Base-by-base conservation (phyloP, 306 rosid species). In the Quercus robur region DNA sequence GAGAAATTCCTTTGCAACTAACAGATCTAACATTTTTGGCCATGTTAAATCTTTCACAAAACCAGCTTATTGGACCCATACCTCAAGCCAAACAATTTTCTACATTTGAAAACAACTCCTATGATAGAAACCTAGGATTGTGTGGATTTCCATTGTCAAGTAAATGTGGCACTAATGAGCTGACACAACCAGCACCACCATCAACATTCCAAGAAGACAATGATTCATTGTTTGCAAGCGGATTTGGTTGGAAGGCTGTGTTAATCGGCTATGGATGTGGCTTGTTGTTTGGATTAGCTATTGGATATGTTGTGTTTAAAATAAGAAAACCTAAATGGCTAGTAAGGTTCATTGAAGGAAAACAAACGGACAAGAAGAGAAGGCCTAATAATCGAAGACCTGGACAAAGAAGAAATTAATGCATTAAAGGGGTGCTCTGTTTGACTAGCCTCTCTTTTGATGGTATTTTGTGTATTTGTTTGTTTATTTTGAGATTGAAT, bases 201-300 rank as follows among this genome's bases (percentile, higher is more conserved):
- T 26, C 25, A 41, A 28, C 0, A 0, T 4, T 58, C 17, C 28
- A 12, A 19, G 52, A 51, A 10, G 75, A 76, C 11, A 72, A 59
- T 25, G 71, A 78, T 0, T 28, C 72, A 58, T 52, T 46, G n/a
- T 7, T 46, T 46, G 52, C 52, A 46, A 46, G 52, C 0, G n/a
- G 76, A 70, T 66, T 86, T 77, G 82, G 78, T 6, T 86, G 85
- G 89, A 81, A 77, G 61, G 6, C 66, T 3, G 81, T 75, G n/a
- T 76, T 5, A 6, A 58, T 66, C 33, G 88, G 87, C 46, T 85
- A 77, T 71, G 87, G 73, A 58, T 80, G 87, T 81, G 88, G 88
- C n/a, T 18, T 71, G 28, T 28, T 81, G 19, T 46, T 81, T 77
- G 86, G 85, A 38, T 17, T 77, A 5, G 54, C 81, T 0, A 6